A percentile compares a stretch with the other conserved stretches of the same genome.
phyloP scores from a whole-genome alignment of 2,329 filamentous ascomycete species.

The Pestalotiopsis fici region DNA sequence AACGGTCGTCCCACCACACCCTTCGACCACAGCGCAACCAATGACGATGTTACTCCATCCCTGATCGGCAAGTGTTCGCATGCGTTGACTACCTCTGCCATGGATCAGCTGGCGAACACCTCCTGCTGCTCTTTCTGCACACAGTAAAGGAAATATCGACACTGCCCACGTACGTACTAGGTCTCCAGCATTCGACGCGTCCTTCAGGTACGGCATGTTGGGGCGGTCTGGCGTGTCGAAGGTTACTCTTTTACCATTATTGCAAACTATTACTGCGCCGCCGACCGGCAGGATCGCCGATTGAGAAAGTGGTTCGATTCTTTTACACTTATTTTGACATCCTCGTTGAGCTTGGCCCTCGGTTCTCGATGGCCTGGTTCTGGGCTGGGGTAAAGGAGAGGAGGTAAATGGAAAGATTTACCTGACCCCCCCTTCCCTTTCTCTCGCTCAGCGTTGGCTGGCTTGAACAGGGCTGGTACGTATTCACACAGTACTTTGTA shows the following conservation, averaged over 20 bases:
- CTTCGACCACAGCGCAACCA: neutral
- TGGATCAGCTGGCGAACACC: neutral
- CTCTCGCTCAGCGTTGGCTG: neutral
- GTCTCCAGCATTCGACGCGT: too few relatives aligned
- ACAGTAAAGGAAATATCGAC: neutral
- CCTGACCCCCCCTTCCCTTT: neutral
- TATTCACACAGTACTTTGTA: neutral
- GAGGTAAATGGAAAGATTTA: neutral
- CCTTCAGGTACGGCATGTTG: neutral
- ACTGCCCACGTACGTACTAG: neutral
- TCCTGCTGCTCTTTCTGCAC: neutral
- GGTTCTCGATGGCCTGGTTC: neutral
- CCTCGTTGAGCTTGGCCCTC: neutral
- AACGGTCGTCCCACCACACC: slow-evolving; percentile 1
- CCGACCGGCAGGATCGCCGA: neutral
- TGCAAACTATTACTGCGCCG: neutral
- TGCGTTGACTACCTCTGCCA: neutral
- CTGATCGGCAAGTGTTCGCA: neutral
- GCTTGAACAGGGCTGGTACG: neutral
- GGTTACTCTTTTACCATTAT: neutral
- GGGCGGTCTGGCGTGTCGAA: neutral
- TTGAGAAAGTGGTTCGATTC: neutral
- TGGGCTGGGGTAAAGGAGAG: neutral
- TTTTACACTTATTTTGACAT: neutral
- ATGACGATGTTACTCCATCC: neutral